These are phyloP conservation scores for Yamadazyma laniorum DNA, from an alignment of 805 yeast genomes.

Conservation along the genomic window DNA sequence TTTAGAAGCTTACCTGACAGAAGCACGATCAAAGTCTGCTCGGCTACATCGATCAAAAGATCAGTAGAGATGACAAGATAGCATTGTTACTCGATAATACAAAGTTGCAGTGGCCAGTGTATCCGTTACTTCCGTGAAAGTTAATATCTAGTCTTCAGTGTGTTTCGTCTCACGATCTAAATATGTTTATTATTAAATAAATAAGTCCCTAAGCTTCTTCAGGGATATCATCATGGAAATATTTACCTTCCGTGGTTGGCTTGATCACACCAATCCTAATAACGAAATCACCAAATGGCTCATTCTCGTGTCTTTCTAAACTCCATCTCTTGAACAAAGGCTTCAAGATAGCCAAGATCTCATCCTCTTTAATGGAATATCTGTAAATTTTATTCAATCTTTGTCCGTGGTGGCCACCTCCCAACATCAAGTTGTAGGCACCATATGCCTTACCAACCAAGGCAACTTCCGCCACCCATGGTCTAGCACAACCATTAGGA, in stretches of 20 bases:
- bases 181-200: constrained; percentile 3
- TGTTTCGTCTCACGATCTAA: background rate
- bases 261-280: constrained; percentile 84
- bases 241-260: constrained; percentile 86
- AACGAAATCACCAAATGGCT: constrained; percentile 93
- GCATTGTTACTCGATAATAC: too few relatives aligned
- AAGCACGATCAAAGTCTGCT: too few relatives aligned
- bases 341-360: constrained; percentile 69
- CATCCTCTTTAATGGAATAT: constrained; percentile 87
- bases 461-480: constrained; percentile 97
- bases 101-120: too few relatives aligned
- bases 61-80: too few relatives aligned
- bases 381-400: constrained; percentile 87
- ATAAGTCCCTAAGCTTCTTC: constrained; percentile 55
- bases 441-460: constrained; percentile 93
- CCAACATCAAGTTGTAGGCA: constrained; percentile 89
- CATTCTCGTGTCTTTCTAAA: constrained; percentile 83
- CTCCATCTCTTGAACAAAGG: constrained; percentile 95
- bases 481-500: constrained; percentile 98
- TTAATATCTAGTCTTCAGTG: too few relatives aligned
- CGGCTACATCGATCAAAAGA: too few relatives aligned
- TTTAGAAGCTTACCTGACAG: too few relatives aligned
- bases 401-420: constrained; percentile 94
- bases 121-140: too few relatives aligned
- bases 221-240: constrained; percentile 91